phyloP scores from a whole-genome alignment of 768 basidiomycete species.

The Suillus brevipes region DNA sequence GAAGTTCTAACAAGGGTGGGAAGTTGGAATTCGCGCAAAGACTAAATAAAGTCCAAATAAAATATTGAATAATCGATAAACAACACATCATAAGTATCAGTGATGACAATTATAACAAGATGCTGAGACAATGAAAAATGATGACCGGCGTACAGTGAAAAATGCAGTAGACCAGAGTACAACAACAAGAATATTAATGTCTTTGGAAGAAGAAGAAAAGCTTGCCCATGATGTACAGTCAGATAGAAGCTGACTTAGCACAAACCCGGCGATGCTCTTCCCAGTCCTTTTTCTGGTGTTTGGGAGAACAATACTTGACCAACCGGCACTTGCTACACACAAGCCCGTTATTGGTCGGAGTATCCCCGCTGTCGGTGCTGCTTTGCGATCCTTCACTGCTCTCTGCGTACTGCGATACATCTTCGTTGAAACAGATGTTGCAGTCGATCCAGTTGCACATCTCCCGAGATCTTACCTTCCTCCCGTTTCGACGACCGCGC shows the following conservation, averaged over 20 bases:
- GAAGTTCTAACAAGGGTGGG: background rate
- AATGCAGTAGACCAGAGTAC: background rate
- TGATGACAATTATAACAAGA: background rate
- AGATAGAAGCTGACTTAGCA: constrained; percentile 32
- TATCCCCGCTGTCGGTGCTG: constrained; percentile 37
- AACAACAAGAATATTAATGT: constrained; percentile 4
- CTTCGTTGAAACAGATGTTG: constrained; percentile 57
- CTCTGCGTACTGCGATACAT: constrained; percentile 31
- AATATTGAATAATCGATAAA: constrained; percentile 5
- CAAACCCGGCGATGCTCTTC: constrained; percentile 76
- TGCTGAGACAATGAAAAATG: background rate
- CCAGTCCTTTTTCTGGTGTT: constrained; percentile 78
- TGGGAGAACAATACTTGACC: constrained; percentile 74
- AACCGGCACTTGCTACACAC: constrained; percentile 77
- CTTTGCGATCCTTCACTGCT: constrained; percentile 47
- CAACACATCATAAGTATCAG: background rate
- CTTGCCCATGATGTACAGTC: background rate
- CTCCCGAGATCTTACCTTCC: constrained; percentile 51
- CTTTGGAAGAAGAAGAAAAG: constrained; percentile 6
- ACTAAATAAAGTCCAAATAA: background rate
- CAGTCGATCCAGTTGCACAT: constrained; percentile 89
- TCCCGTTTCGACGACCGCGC: constrained; percentile 51
- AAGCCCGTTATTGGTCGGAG: constrained; percentile 45
- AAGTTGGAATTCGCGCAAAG: background rate
- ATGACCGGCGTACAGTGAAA: background rate